Percentiles rank a stretch among this genome's conserved stretches.
phyloP scores from a whole-genome alignment of 1,139 yeast species.

The Saccharomyces hybrid region DNA sequence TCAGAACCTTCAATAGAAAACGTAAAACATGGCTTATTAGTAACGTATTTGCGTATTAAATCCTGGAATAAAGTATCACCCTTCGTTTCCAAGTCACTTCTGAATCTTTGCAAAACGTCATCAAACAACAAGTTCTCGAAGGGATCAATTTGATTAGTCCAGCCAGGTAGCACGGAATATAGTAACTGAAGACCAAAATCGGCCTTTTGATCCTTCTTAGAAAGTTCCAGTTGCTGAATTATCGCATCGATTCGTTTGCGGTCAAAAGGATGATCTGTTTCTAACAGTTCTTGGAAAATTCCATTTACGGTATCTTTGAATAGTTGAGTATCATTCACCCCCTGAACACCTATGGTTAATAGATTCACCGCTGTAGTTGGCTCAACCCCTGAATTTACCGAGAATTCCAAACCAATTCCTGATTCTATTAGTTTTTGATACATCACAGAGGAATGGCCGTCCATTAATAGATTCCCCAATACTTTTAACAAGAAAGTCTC shows the following conservation, averaged over 20 bases:
- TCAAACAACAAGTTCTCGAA: constrained; percentile 61
- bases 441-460: constrained; percentile 88
- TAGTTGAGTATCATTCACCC: constrained; percentile 46
- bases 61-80: constrained; percentile 55
- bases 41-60: constrained; percentile 46
- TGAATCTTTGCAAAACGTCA: constrained; percentile 49
- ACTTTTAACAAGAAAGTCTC: constrained; percentile 68
- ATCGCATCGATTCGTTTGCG: constrained; percentile 69
- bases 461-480: constrained; percentile 64
- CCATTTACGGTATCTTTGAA: constrained; percentile 41
- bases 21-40: constrained; percentile 50
- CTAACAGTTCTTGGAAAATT: constrained; percentile 41
- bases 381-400: constrained; percentile 85
- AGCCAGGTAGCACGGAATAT: constrained; percentile 67
- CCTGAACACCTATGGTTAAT: constrained; percentile 82
- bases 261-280: constrained; percentile 39
- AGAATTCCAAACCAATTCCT: constrained; percentile 77
- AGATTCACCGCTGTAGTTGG: constrained; percentile 70
- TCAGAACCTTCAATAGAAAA: constrained; percentile 71
- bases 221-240: constrained; percentile 77
- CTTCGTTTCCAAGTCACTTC: constrained; percentile 44
- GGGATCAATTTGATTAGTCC: constrained; percentile 75
- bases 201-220: constrained; percentile 79
- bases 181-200: constrained; percentile 81
- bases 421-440: constrained; percentile 78